Conservation (phyloP, 2,329 filamentous ascomycete genomes). For the Neonectria neomacrospora region DNA sequence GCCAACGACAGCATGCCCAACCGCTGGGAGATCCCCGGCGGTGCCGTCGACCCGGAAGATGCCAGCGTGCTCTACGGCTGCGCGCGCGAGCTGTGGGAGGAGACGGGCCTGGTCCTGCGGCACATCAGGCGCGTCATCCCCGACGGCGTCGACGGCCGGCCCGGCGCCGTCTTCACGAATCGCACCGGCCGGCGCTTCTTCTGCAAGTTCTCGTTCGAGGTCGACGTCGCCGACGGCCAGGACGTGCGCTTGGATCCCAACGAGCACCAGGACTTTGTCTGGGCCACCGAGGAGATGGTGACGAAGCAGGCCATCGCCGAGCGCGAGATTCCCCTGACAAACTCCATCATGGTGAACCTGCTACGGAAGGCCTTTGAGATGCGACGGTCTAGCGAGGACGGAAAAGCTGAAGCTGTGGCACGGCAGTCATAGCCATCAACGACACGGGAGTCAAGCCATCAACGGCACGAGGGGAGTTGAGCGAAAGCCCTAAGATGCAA, state of each 20-base stretch:
- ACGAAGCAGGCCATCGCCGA: conserved; percentile 41
- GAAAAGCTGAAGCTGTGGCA: neutral
- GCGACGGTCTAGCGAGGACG: conserved; percentile 31
- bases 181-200: conserved; percentile 46
- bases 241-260: conserved; percentile 52
- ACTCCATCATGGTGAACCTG: conserved; percentile 40
- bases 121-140: conserved; percentile 46
- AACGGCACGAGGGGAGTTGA: neutral
- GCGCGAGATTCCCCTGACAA: conserved; percentile 48
- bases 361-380: conserved; percentile 48
- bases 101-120: conserved; percentile 53
- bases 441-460: neutral
- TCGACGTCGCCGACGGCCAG: conserved; percentile 44
- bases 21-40: conserved; percentile 62
- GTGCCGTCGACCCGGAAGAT: conserved; percentile 57
- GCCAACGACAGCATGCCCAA: conserved; percentile 57
- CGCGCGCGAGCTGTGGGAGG: conserved; percentile 62
- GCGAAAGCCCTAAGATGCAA: neutral
- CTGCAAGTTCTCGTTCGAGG: conserved; percentile 51
- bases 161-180: conserved; percentile 49
- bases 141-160: conserved; percentile 38
- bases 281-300: conserved; percentile 54
- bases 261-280: conserved; percentile 55
- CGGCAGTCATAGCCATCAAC: neutral
- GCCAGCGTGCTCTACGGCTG: conserved; percentile 54